Evolutionary conservation across 768 basidiomycete species (phyloP), one percentile per base, ranked within the genome.

Genomic region (Xerocomellus dryophilus): DNA sequence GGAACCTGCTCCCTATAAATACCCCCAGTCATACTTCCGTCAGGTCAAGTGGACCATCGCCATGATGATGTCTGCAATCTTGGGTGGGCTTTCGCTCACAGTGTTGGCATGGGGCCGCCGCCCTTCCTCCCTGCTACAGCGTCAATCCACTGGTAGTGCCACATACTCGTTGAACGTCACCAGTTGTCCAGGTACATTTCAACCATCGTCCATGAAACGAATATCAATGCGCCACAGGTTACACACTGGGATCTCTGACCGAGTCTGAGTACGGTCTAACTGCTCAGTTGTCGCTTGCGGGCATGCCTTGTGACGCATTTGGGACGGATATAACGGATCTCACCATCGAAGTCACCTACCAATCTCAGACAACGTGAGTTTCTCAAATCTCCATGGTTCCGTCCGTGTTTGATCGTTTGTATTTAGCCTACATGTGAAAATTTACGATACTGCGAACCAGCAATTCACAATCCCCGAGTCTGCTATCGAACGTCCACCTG

Each of bases 381-480:
- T 7, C 20, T 43, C 40, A 5, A 31, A 18, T 31, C 18, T 48
- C 10, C 14, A 21, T 11, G 2, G 10, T 15, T 45, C 3, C 17
- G 9, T 36, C 15, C 14, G 5, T 38, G 17, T 35, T 31, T n/a
- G 43, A 20, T 42, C 17, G 0, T 47, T 41, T 44, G 29, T 8
- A 7, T 18, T 17, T 49, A 88, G 87, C 43, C 72, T 89, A 5
- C 88, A 81, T 48, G 84, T 89, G 38, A 81, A 85, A 56, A 83
- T 90, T 10, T 81, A 74, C 57, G 87, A 90, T 65, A 78, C 79
- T 1, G 76, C 71, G 7, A 73, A 82, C 39, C 58, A 75, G 44
- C 89, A 90, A 62, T 91, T 84, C 69, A 82, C 80, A 7, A 76
- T 91, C 36, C 88, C 88, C 0, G 66, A 79, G 29, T 78, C 74